Percentiles rank a stretch among this genome's conserved stretches.
Evolutionary conservation across 1,139 yeast species (phyloP).

Genomic region (Candida gigantensis): DNA sequence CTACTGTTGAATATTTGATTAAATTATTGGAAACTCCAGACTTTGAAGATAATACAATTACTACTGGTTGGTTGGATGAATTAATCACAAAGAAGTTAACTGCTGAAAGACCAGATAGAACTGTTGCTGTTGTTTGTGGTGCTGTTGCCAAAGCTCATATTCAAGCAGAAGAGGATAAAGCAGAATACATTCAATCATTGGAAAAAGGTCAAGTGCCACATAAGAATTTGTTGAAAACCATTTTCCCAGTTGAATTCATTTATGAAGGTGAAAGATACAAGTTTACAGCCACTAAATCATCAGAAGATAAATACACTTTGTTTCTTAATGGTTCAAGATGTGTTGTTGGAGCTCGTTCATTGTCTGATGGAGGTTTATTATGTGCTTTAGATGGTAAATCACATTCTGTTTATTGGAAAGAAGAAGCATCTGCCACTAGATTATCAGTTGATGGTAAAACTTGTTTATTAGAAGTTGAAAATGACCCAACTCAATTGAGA

Average conservation of each 20-base stretch:
- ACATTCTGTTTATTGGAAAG: constrained; percentile 96
- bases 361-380: constrained; percentile 93
- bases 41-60: constrained; percentile 92
- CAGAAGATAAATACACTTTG: constrained; percentile 78
- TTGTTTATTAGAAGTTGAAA: constrained; percentile 88
- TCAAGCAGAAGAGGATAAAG: constrained; percentile 69
- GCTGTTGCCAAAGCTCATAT: constrained; percentile 94
- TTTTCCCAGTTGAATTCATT: constrained; percentile 91
- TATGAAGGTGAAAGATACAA: constrained; percentile 92
- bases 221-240: constrained; percentile 74
- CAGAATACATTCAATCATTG: constrained; percentile 67
- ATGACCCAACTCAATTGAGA: constrained; percentile 97
- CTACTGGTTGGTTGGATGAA: constrained; percentile 99
- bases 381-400: constrained; percentile 89
- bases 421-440: constrained; percentile 95
- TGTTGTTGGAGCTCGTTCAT: constrained; percentile 80
- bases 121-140: constrained; percentile 91
- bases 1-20: constrained; percentile 95
- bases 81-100: constrained; percentile 89
- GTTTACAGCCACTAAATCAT: constrained; percentile 93
- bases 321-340: constrained; percentile 92
- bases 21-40: constrained; percentile 94
- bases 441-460: constrained; percentile 93
- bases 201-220: constrained; percentile 96
- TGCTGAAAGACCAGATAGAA: constrained; percentile 93